Evolutionary conservation across 139 green algal species (phyloP).

Genomic region (Haematococcus lacustris): DNA sequence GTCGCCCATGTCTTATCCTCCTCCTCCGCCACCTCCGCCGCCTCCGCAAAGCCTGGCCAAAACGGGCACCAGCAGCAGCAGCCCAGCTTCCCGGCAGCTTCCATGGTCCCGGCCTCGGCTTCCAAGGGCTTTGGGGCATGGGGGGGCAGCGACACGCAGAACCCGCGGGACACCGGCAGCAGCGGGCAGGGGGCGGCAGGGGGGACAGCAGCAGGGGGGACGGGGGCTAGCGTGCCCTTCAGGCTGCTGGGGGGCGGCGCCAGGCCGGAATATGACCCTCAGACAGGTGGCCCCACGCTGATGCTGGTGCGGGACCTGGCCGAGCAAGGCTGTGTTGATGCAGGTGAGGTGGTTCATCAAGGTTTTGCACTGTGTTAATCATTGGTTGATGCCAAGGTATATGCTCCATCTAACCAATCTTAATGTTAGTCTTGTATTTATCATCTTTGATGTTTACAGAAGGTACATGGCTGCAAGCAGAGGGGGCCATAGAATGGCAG

Average conservation of each 20-base stretch:
- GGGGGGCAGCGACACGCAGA: too few relatives aligned
- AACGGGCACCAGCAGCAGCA: too few relatives aligned
- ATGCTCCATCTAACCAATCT: neutral
- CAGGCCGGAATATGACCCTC: constrained; percentile 26
- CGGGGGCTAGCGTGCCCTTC: neutral
- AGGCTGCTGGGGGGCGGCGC: constrained; percentile 10
- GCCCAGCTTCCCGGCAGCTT: too few relatives aligned
- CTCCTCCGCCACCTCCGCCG: too few relatives aligned
- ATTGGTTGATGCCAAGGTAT: neutral
- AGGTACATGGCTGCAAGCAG: neutral
- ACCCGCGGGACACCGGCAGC: too few relatives aligned
- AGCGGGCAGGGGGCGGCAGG: neutral
- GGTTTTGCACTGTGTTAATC: neutral
- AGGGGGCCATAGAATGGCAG: neutral
- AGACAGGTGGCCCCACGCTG: constrained; percentile 36
- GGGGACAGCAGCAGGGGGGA: neutral
- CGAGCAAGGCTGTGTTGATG: constrained; percentile 21
- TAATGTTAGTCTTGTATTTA: neutral
- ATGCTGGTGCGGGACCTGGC: constrained; percentile 35
- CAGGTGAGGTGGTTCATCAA: neutral
- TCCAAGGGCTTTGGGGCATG: too few relatives aligned
- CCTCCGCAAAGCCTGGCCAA: too few relatives aligned
- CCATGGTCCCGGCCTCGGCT: too few relatives aligned
- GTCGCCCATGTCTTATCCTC: too few relatives aligned
- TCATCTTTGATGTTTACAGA: neutral